These are phyloP conservation scores for Periglandula ipomoeae DNA, from an alignment of 2,329 filamentous ascomycete species.

Conservation along the genomic window DNA sequence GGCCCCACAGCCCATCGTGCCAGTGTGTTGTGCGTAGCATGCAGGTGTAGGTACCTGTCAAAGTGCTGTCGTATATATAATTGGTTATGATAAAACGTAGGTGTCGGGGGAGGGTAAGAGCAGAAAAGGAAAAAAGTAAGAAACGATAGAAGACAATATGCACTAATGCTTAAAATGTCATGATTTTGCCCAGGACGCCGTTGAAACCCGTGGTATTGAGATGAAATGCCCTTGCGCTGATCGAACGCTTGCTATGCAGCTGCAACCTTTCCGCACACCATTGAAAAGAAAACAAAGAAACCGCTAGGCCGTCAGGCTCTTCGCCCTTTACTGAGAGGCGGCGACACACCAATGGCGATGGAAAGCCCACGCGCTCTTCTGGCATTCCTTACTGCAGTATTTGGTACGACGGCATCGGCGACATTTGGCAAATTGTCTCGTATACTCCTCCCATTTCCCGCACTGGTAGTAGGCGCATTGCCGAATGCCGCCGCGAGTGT, in stretches of 20 bases:
- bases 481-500: slow-evolving; percentile 84
- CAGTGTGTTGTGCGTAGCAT: background rate
- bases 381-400: slow-evolving; percentile 99
- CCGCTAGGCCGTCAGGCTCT: slow-evolving; percentile 3
- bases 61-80: background rate
- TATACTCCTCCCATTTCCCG: slow-evolving; percentile 96
- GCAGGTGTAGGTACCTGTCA: background rate
- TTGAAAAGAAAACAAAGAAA: slow-evolving; percentile 19
- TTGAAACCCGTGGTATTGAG: slow-evolving; percentile 34
- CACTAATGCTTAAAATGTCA: slow-evolving; percentile 11
- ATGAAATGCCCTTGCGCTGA: slow-evolving; percentile 31
- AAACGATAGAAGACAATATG: slow-evolving; percentile 7
- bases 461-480: slow-evolving; percentile 98
- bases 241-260: slow-evolving; percentile 34
- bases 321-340: slow-evolving; percentile 41
- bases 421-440: slow-evolving; percentile 96
- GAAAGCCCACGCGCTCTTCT: slow-evolving; percentile 97
- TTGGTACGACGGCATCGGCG: slow-evolving; percentile 92
- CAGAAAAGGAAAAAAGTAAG: background rate
- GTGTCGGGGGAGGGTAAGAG: slow-evolving; percentile 4
- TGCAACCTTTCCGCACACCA: slow-evolving; percentile 20
- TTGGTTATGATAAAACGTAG: slow-evolving; percentile 1
- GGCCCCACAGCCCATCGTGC: too few relatives aligned
- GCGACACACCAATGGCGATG: slow-evolving; percentile 96
- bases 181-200: slow-evolving; percentile 16